Evolutionary conservation across 805 yeast species (phyloP).

Genomic region (Pichia gijzeniarum): DNA sequence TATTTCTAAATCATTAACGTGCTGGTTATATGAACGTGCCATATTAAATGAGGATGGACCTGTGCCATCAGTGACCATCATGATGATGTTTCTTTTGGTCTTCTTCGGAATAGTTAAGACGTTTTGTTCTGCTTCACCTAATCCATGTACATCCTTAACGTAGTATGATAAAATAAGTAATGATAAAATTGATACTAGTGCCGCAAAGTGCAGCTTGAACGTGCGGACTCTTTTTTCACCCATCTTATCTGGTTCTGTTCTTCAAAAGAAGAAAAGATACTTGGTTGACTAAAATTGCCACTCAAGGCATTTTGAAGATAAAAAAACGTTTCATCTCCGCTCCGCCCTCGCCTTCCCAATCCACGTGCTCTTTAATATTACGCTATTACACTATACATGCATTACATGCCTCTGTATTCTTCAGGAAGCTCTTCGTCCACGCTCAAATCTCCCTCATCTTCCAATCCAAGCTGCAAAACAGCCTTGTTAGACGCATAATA

Average conservation of each 20-base stretch:
- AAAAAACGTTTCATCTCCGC: too few species aligned
- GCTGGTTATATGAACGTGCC: conserved; percentile 70
- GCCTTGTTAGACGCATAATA: conserved; percentile 23
- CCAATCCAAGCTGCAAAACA: background rate
- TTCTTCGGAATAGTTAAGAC: background rate
- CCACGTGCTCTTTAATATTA: background rate
- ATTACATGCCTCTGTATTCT: background rate
- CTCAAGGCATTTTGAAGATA: too few species aligned
- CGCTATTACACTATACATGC: too few species aligned
- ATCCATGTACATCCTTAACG: conserved; percentile 1
- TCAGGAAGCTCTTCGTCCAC: conserved; percentile 6
- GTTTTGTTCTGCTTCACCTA: background rate
- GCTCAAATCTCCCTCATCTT: background rate
- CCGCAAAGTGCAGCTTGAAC: conserved; percentile 1
- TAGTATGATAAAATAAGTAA: conserved; percentile 1
- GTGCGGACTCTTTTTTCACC: background rate
- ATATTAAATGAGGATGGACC: conserved; percentile 83
- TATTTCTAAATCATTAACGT: conserved; percentile 44
- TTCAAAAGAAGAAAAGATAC: too few species aligned
- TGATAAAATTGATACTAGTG: conserved; percentile 1
- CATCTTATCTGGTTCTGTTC: too few species aligned
- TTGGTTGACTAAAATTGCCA: too few species aligned
- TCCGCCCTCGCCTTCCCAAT: too few species aligned
- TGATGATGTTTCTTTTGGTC: conserved; percentile 65
- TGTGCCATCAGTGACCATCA: conserved; percentile 94